Evolutionary conservation across 768 basidiomycete species (phyloP), one percentile per base, ranked within the genome.

Genomic region (Heimioporus sp.): DNA sequence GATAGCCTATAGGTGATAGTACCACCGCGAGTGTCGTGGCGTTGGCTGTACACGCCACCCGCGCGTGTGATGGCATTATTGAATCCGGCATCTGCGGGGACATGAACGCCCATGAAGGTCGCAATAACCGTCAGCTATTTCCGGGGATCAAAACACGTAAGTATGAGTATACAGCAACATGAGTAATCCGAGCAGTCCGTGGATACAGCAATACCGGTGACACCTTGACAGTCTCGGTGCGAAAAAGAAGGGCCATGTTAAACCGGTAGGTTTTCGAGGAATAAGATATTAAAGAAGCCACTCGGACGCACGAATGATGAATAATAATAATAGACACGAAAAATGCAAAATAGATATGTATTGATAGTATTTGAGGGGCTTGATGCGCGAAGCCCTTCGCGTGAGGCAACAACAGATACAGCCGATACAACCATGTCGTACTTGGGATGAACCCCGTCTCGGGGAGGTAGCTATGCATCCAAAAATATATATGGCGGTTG

Each of bases 321-420:
- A 37, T 15, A 42, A 44, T n/a, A 38, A 41, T n/a, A 20, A 19
- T 17, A n/a, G 12, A 6, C 38, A 21, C 9, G 28, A 21, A 28
- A 20, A 16, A 35, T 35, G 35, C 16, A 16, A 35, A 35, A 35
- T 16, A 35, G 35, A 65, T 58, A 65, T 44, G 58, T 61, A 61
- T 46, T 42, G 46, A 61, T 64, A 58, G 49, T 51, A 68, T 75
- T 74, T 57, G 15, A 57, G 76, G 75, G 75, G 69, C 76, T 75
- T 74, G 62, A 62, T 56, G 35, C 49, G 76, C 76, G 76, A 77
- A 77, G 76, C 77, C 76, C 76, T 77, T 77, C 77, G 76, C 75
- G 51, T n/a, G 63, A 55, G 30, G 52, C 40, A 58, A 53, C 50
- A 64, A 65, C 57, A 51, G 61, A 64, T 61, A 64, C 62, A 61